A percentile compares a stretch with the other conserved stretches of the same genome.
Conservation (phyloP, 441 rosid genomes). For the Rhodomyrtus psidioides region DNA sequence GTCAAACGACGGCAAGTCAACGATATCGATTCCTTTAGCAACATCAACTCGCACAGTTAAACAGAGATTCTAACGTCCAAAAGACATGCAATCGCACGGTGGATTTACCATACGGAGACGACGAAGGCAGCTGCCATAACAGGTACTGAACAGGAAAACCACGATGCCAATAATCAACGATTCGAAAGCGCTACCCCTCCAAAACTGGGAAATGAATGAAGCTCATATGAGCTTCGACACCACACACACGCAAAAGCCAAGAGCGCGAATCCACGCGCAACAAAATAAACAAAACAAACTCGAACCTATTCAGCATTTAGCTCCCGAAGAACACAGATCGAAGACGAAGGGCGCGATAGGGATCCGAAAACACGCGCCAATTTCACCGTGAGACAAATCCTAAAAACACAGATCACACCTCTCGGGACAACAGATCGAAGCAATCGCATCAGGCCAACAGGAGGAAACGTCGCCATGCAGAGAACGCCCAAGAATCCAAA, state of each 20-base stretch:
- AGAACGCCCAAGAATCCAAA: constrained; percentile 25
- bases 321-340: not conserved
- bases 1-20: not conserved
- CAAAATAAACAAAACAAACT: not conserved
- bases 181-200: not conserved
- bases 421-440: constrained; percentile 2
- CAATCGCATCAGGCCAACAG: constrained; percentile 3
- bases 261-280: not conserved
- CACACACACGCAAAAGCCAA: not conserved
- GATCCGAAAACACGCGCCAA: not conserved
- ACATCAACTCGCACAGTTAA: not conserved
- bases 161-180: not conserved
- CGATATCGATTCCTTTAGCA: not conserved
- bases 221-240: not conserved
- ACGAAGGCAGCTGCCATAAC: not conserved
- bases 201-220: not conserved
- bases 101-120: not conserved
- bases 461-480: not conserved
- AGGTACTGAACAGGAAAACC: not conserved
- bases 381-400: not conserved
- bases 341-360: not conserved
- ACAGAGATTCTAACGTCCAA: not conserved
- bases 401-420: constrained; percentile 10
- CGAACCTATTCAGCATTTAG: not conserved
- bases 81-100: not conserved